Conservation (phyloP, 1,139 yeast species). For the Kurtzmaniella quercitrusa region DNA sequence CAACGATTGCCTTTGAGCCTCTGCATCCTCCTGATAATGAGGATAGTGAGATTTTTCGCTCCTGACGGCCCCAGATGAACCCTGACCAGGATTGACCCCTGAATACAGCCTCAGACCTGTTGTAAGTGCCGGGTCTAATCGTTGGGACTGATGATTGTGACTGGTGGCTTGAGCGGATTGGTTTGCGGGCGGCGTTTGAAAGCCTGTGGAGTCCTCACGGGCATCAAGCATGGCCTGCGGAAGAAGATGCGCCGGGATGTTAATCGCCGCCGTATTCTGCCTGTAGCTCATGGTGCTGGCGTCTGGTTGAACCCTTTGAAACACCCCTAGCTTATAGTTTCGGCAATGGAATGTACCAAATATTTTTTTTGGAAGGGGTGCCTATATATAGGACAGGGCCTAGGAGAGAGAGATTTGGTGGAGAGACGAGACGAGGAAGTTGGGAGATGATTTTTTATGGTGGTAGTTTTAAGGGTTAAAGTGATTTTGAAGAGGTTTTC, state of each 20-base stretch:
- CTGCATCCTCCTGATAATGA: neutral
- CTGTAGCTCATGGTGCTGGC: slow-evolving; percentile 1
- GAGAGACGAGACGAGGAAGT: neutral
- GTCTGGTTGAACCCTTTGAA: neutral
- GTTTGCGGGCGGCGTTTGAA: neutral
- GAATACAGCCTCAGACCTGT: too few relatives aligned
- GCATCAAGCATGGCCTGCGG: slow-evolving; percentile 27
- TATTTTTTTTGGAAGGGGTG: slow-evolving; percentile 1
- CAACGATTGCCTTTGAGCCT: neutral
- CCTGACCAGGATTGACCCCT: too few relatives aligned
- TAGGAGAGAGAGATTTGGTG: neutral
- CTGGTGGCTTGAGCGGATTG: neutral
- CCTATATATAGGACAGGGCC: neutral
- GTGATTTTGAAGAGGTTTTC: too few relatives aligned
- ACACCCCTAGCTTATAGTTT: neutral
- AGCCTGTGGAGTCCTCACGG: neutral
- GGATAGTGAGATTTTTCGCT: neutral
- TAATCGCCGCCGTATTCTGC: slow-evolving; percentile 5
- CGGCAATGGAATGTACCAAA: neutral
- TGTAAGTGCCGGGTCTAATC: neutral
- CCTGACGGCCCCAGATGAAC: too few relatives aligned
- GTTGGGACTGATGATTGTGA: neutral
- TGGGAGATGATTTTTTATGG: neutral
- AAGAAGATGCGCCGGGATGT: slow-evolving; percentile 33
- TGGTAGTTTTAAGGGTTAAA: too few relatives aligned